Evolutionary conservation across 1,284 basidiomycete species (phyloP), one percentile per base, ranked within the genome.

Genomic region (Bondarzewia mesenterica): DNA sequence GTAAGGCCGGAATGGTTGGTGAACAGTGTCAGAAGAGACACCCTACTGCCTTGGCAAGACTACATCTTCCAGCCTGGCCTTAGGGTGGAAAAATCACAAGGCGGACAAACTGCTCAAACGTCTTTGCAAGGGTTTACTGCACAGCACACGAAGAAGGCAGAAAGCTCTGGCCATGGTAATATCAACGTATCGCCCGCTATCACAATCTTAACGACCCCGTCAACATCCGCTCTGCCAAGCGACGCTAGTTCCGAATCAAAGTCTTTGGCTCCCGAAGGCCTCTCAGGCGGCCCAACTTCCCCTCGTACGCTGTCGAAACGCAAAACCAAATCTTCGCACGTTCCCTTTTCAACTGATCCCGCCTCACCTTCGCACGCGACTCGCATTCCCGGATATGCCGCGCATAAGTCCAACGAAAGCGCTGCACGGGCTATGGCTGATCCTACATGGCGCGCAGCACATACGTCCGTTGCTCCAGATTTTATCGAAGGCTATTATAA

Each of bases 401-500:
- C 74, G 2, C 67, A 75, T 51, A 63, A 65, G 14, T 79, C 86
- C 1, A 93, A 94, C 60, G 75, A 74, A 2, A 66, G 79, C 40
- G 91, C 90, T 0, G 71, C 81, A 53, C 79, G 83, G 16, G 80
- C 82, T 7, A 87, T 95, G 81, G 76, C 85, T 23, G 73, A 89
- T 56, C 78, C 85, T 4, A 77, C 78, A 38, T 99, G 95, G 93
- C 78, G 91, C 18, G 78, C 80, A 20, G 78, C 84, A 20, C 85
- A 97, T 63, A 99, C 95, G 0, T 89, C 93, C 3, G 80, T 83
- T 7, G 86, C 87, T 10, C 78, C 86, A 0, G 86, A 84, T 53
- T 99, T 96, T 61, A 85, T 98, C 49, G 83, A 90, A 49, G 84
- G 80, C 1, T 99, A 86, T 62, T 98, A 94, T 68, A 85, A 86